These are phyloP conservation scores for Arthroderma uncinatum DNA, from an alignment of 2,329 filamentous ascomycete species.

Conservation along the genomic window DNA sequence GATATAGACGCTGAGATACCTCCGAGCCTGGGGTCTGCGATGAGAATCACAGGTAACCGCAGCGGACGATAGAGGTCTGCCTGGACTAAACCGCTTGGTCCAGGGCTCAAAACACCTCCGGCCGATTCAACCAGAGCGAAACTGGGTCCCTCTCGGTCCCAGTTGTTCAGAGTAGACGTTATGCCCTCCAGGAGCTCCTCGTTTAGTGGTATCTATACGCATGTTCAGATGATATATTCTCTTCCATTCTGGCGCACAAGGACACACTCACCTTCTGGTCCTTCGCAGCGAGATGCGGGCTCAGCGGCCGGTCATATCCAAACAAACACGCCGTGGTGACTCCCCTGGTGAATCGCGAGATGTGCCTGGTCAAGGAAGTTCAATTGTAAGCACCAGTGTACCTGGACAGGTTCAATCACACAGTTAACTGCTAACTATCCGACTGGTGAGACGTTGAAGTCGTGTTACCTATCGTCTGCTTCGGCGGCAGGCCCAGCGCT, in stretches of 20 bases:
- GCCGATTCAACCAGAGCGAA: constrained; percentile 56
- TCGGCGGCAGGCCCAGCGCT: constrained; percentile 62
- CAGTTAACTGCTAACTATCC: background rate
- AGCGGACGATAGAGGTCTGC: constrained; percentile 67
- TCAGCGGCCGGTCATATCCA: constrained; percentile 63
- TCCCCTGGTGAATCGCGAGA: constrained; percentile 47
- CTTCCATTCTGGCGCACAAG: no score
- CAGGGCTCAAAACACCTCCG: constrained; percentile 69
- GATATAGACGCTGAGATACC: constrained; percentile 73
- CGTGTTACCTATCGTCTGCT: constrained; percentile 55
- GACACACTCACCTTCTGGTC: constrained; percentile 36
- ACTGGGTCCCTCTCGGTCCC: constrained; percentile 12
- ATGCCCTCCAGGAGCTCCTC: constrained; percentile 44
- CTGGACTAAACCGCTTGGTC: constrained; percentile 63
- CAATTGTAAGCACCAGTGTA: background rate
- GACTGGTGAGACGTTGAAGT: background rate
- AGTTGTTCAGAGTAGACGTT: constrained; percentile 31
- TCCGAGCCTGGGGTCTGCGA: constrained; percentile 64
- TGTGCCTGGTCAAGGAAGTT: constrained; percentile 43
- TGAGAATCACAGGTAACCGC: constrained; percentile 59
- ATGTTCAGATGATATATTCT: constrained; percentile 8
- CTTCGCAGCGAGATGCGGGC: constrained; percentile 62
- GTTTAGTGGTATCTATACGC: constrained; percentile 38
- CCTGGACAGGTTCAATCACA: no score
- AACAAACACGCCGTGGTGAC: constrained; percentile 53